phyloP scores from a whole-genome alignment of 2,329 filamentous ascomycete genomes.

The Trichophyton equinum region DNA sequence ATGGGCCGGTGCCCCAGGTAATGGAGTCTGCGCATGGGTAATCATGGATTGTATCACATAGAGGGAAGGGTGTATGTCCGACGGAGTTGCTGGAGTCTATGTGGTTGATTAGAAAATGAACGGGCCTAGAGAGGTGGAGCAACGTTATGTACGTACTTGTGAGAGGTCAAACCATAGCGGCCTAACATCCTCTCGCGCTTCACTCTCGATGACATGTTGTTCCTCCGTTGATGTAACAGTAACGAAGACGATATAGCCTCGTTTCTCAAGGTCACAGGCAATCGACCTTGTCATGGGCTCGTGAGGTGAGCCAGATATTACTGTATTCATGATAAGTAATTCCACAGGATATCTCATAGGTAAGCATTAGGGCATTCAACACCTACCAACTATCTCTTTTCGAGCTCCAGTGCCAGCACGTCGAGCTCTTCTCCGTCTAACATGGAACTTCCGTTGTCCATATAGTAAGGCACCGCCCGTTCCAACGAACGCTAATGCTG shows the following conservation, averaged over 20 bases:
- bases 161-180: constrained; percentile 73
- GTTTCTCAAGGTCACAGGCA: constrained; percentile 72
- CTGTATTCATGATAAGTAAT: constrained; percentile 33
- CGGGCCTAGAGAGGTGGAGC: background rate
- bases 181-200: constrained; percentile 69
- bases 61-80: constrained; percentile 49
- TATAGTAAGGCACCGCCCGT: constrained; percentile 49
- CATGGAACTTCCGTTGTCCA: constrained; percentile 45
- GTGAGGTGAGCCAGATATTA: constrained; percentile 77
- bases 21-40: constrained; percentile 60
- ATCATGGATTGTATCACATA: constrained; percentile 60
- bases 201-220: constrained; percentile 61
- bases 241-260: constrained; percentile 87
- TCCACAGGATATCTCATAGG: background rate
- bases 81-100: constrained; percentile 49
- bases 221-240: constrained; percentile 78
- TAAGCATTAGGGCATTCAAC: background rate
- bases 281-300: constrained; percentile 75
- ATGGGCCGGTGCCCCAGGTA: constrained; percentile 62
- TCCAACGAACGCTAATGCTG: constrained; percentile 57
- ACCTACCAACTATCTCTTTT: constrained; percentile 60
- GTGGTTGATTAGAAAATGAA: background rate
- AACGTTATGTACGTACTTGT: constrained; percentile 19
- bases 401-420: constrained; percentile 72
- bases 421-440: constrained; percentile 58